phyloP scores from a whole-genome alignment of 1,139 yeast species.

The Blastobotrys apis region DNA sequence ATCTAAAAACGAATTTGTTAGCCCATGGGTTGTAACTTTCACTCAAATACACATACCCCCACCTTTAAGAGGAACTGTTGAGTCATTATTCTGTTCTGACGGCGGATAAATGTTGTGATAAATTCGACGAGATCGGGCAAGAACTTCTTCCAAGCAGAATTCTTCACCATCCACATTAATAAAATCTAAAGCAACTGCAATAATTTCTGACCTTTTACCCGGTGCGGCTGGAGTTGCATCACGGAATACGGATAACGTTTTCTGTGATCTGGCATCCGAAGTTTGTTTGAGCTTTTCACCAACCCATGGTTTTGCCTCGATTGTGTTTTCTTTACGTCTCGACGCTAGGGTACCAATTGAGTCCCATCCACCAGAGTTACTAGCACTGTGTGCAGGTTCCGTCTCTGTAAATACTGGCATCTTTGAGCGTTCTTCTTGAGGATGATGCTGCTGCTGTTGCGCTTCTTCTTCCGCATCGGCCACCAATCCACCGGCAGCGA shows the following conservation, averaged over 20 bases:
- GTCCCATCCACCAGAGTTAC: conserved; percentile 41
- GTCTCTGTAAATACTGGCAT: conserved; percentile 30
- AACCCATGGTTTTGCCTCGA: conserved; percentile 59
- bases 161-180: conserved; percentile 48
- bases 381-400: conserved; percentile 4
- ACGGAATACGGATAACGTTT: conserved; percentile 43
- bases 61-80: conserved; percentile 27
- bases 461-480: neutral
- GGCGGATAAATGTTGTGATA: conserved; percentile 20
- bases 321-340: conserved; percentile 61
- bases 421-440: conserved; percentile 16
- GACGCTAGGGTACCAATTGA: conserved; percentile 49
- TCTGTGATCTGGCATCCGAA: conserved; percentile 21
- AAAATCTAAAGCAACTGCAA: conserved; percentile 48
- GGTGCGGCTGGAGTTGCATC: conserved; percentile 29
- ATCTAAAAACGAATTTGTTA: conserved; percentile 11
- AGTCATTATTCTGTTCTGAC: conserved; percentile 13
- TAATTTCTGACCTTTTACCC: conserved; percentile 54
- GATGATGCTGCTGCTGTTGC: neutral
- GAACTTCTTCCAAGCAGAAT: conserved; percentile 57
- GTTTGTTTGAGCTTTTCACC: conserved; percentile 55
- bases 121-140: conserved; percentile 45
- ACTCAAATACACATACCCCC: conserved; percentile 13
- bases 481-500: neutral
- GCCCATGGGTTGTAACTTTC: conserved; percentile 1